Base-by-base conservation (phyloP, 306 rosid genomes). In the Rosa rugosa region DNA sequence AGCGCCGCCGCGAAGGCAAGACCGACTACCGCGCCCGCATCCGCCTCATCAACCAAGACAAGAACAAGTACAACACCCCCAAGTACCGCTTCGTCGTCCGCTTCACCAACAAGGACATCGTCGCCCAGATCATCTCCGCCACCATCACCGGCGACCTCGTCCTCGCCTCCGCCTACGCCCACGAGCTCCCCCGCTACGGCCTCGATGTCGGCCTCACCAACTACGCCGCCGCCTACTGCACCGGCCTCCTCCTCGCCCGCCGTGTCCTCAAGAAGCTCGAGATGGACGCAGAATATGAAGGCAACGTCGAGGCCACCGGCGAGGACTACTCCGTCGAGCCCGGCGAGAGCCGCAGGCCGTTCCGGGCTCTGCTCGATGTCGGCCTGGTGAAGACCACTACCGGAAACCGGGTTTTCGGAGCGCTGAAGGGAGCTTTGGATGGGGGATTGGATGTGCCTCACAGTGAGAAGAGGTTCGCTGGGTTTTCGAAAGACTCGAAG, bases 61-160 rank as follows among this genome's bases (percentile, higher is more conserved):
- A 94, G 78, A 94, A 94, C 81, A 94, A 92, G 64, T 94, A 92
- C 75, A 94, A 94, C 75, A 94, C 97, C 0, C 98, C 98, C 0
- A 94, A 94, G 53, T 94, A 88, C 53, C 91, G 98, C 0, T 87
- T 91, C 53, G 98, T 92, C 0, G 97, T 76, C 34, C 71, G 71
- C 16, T 76, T 76, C 69, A 88, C 91, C 57, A 92, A 92, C 83
- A 92, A 92, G 49, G 94, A 88, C 60, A 88, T 92, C 36, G 47
- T 81, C 3, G 97, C 97, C 1, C 94, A 92, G 71, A 59, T 92
- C 51, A 8, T 75, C 42, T 90, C 91, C 57, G 90, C 93, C 47
- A 87, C 88, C 81, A 92, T 92, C 80, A 83, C 89, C 51, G 95
- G 97, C 60, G 95, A 90, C 62, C 62, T 84, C 51, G 85, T 92